phyloP scores from a whole-genome alignment of 805 yeast species.

The Kluyveromyces siamensis region DNA sequence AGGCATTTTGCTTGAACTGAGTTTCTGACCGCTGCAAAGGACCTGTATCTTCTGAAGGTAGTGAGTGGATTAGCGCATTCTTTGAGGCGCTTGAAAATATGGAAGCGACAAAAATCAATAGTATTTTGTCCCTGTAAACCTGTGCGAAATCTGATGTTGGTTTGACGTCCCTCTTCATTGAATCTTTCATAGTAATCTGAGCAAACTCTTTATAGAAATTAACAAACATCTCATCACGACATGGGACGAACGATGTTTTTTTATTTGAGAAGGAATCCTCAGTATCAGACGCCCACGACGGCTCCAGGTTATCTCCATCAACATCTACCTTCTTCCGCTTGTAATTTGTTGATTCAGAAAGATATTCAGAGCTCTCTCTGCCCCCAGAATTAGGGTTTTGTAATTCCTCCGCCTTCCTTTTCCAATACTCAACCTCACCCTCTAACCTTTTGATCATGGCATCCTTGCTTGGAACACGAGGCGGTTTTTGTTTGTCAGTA shows the following conservation, averaged over 20 bases:
- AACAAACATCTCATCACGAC: slow-evolving; percentile 12
- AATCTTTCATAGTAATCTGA: slow-evolving; percentile 22
- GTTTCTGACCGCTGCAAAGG: slow-evolving; percentile 21
- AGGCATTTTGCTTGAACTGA: slow-evolving; percentile 14
- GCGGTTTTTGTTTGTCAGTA: slow-evolving; percentile 22
- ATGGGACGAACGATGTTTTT: neutral
- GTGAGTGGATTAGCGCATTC: slow-evolving; percentile 24
- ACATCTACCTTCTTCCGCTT: neutral
- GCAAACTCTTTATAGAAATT: slow-evolving; percentile 23
- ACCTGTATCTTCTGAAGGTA: slow-evolving; percentile 22
- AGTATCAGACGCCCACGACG: neutral
- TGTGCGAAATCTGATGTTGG: slow-evolving; percentile 26
- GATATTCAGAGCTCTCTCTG: neutral
- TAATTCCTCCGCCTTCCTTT: slow-evolving; percentile 15
- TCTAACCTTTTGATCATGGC: slow-evolving; percentile 24
- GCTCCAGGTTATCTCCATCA: neutral
- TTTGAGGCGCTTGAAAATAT: slow-evolving; percentile 21
- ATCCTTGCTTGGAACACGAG: slow-evolving; percentile 25
- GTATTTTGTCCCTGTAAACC: slow-evolving; percentile 22
- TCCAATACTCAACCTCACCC: slow-evolving; percentile 27
- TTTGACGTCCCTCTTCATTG: slow-evolving; percentile 26
- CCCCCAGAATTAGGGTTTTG: neutral
- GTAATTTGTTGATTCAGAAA: neutral
- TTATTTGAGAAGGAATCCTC: neutral
- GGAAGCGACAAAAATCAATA: slow-evolving; percentile 22